Evolutionary conservation across 441 rosid species (phyloP), one percentile per base, ranked within the genome.

Genomic region (Macaranga tanarius): DNA sequence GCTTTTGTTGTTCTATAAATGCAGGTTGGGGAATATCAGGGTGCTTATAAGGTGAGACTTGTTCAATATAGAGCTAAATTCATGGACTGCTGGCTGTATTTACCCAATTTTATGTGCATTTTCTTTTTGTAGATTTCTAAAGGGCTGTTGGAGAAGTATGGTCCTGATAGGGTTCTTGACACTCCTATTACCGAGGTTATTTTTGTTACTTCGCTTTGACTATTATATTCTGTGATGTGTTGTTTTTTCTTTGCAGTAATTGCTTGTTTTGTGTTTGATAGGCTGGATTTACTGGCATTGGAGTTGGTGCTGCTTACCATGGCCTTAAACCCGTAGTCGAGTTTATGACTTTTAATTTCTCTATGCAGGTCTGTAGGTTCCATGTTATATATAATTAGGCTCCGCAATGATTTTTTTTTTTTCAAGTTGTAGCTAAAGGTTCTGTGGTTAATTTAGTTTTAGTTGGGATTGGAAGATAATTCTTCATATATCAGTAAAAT

Each of bases 201-300:
- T 75, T 23, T 64, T 70, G 15, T 75, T 65, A 26, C 45, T 66
- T 56, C 10, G 34, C 28, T 48, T 16, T 44, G 6, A 0, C 5
- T 67, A 56, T 34, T 42, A 11, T 28, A 11, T 50, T 38, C 25
- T 58, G 22, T 73, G 20, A 12, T 34, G 2, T 55, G 31, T 38
- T 34, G n/a, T 5, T 34, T 51, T 69, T 5, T 65, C 51, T 12
- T 71, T 55, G 61, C 31, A 67, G 68, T 25, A 67, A 55, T 16
- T 12, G 19, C 51, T 16, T 75, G 59, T 75, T 56, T 3, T 69
- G 59, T 70, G 44, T 60, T 65, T 77, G 50, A 56, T 83, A 95
- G 98, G 98, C 99, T 83, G 99, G 99, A 50, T 92, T 95, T 84
- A 84, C 98, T 72, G 99, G 99, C 76, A 91, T 95, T 76, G 98